phyloP scores from a whole-genome alignment of 306 rosid genomes.

The Trifolium fragiferum region DNA sequence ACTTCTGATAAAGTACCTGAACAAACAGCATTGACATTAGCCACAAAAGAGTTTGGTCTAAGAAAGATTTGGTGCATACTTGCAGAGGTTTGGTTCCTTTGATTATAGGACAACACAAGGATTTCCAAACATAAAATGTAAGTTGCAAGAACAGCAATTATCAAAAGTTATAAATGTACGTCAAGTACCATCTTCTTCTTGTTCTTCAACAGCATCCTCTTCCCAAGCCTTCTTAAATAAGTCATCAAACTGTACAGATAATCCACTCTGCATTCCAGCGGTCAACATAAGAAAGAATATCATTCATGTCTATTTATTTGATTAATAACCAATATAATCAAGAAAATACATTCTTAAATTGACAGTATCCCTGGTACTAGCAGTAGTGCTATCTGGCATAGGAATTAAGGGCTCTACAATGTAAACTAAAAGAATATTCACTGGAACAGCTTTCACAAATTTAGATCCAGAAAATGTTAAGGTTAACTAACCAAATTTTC shows the following conservation, averaged over 20 bases:
- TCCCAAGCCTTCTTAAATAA: constrained; percentile 97
- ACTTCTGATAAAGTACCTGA: constrained; percentile 56
- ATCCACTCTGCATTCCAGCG: constrained; percentile 61
- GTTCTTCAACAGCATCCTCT: constrained; percentile 61
- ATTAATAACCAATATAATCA: constrained; percentile 35
- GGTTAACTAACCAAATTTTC: constrained; percentile 68
- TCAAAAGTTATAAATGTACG: constrained; percentile 37
- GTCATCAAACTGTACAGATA: constrained; percentile 94
- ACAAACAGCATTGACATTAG: constrained; percentile 43
- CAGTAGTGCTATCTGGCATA: constrained; percentile 22
- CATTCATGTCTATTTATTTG: constrained; percentile 18
- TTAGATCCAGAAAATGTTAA: constrained; percentile 19
- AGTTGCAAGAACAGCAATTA: constrained; percentile 36
- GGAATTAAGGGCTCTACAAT: constrained; percentile 12
- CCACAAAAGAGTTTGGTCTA: constrained; percentile 40
- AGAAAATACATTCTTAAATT: constrained; percentile 21
- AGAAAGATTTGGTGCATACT: constrained; percentile 22
- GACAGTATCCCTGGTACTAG: constrained; percentile 12
- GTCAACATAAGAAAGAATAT: constrained; percentile 40
- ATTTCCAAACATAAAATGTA: constrained; percentile 29
- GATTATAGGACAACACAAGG: constrained; percentile 14
- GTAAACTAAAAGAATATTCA: constrained; percentile 30
- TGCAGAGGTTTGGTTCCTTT: constrained; percentile 32
- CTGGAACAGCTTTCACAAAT: constrained; percentile 18
- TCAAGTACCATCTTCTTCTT: constrained; percentile 68